These are phyloP conservation scores for Heteromeles arbutifolia DNA, from an alignment of 306 rosid genomes.

Conservation along the genomic window DNA sequence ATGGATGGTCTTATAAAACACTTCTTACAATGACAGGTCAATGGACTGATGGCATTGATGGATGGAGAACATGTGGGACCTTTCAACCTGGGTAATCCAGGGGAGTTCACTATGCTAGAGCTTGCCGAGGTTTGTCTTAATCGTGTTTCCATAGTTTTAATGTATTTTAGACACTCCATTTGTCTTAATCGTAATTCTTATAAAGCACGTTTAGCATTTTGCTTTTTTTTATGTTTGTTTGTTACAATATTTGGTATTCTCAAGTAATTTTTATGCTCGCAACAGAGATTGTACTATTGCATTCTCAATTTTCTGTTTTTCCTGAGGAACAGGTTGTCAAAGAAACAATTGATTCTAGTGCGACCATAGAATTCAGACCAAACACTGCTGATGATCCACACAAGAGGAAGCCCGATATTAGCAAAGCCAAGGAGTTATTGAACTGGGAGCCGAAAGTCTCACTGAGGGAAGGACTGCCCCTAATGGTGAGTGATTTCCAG, in stretches of 20 bases:
- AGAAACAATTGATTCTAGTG: conserved; percentile 87
- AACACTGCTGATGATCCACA: conserved; percentile 99
- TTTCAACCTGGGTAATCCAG: conserved; percentile 93
- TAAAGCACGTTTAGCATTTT: neutral
- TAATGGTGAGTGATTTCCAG: conserved; percentile 90
- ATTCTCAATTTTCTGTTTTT: conserved; percentile 8
- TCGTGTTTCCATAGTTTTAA: neutral
- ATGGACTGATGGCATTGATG: conserved; percentile 84
- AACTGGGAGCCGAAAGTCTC: conserved; percentile 91
- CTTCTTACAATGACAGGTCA: conserved; percentile 44
- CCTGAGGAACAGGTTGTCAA: conserved; percentile 69
- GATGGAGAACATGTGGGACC: conserved; percentile 95
- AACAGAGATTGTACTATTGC: neutral
- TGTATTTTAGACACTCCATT: neutral
- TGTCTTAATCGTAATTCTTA: neutral
- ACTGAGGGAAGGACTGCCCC: conserved; percentile 87
- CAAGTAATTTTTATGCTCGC: neutral
- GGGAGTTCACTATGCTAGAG: conserved; percentile 96
- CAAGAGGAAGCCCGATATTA: conserved; percentile 94
- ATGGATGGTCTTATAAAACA: neutral
- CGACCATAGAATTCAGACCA: conserved; percentile 76
- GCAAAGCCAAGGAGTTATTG: conserved; percentile 85
- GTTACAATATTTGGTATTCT: neutral
- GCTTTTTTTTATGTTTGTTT: neutral
- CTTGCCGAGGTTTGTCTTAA: conserved; percentile 70